A percentile compares a stretch with the other conserved stretches of the same genome.
phyloP scores from a whole-genome alignment of 352 stramenopile species.

The Globisporangium uncinulatum region DNA sequence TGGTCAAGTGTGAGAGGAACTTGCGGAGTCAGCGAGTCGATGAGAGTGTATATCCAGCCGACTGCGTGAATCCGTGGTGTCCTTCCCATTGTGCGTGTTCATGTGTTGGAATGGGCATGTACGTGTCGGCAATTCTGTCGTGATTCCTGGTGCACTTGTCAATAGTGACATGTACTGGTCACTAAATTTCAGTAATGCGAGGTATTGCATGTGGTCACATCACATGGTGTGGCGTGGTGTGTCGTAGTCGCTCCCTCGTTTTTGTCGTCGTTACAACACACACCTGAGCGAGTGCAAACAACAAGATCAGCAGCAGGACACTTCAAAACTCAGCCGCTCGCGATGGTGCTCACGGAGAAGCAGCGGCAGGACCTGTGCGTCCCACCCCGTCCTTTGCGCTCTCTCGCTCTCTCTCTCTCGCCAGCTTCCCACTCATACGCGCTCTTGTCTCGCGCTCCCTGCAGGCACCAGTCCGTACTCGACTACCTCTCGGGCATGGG shows the following conservation, averaged over 20 bases:
- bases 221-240: too few relatives aligned
- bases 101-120: too few relatives aligned
- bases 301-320: constrained; percentile 1
- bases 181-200: too few relatives aligned
- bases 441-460: not conserved
- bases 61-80: too few relatives aligned
- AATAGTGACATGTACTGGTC: too few relatives aligned
- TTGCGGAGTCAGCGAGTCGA: too few relatives aligned
- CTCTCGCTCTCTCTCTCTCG: not conserved
- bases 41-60: too few relatives aligned
- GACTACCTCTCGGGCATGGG: constrained; percentile 93
- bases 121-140: too few relatives aligned
- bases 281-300: too few relatives aligned
- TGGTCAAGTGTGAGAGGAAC: not conserved
- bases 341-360: constrained; percentile 96
- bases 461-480: constrained; percentile 91
- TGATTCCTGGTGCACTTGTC: too few relatives aligned
- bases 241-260: not conserved
- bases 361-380: constrained; percentile 92
- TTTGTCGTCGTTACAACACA: not conserved
- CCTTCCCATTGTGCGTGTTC: too few relatives aligned
- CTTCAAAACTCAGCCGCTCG: not conserved
- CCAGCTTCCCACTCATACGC: not conserved
- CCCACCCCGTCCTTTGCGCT: not conserved
- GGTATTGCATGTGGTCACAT: too few relatives aligned